These are phyloP conservation scores for Serendipita vermifera DNA, from an alignment of 768 basidiomycete genomes.

Conservation along the genomic window DNA sequence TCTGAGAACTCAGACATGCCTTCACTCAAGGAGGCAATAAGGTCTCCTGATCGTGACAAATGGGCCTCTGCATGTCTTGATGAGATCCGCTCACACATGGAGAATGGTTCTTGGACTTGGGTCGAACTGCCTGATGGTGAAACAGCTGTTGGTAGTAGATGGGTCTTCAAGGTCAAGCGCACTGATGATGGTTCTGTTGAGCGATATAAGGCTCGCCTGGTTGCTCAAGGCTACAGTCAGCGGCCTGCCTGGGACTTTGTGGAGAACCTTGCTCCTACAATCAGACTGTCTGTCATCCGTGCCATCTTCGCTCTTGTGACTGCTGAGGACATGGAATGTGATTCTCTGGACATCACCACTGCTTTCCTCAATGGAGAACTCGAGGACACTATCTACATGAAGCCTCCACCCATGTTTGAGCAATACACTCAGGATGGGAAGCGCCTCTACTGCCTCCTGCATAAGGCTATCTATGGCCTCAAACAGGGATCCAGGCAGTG, in stretches of 20 bases:
- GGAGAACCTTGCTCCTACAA: conserved; percentile 25
- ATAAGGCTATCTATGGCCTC: conserved; percentile 20
- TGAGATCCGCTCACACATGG: conserved; percentile 14
- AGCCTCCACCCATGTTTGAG: conserved; percentile 15
- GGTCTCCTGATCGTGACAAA: no score
- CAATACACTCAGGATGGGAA: neutral
- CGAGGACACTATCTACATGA: conserved; percentile 21
- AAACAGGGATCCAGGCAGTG: conserved; percentile 19
- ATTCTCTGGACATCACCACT: conserved; percentile 12
- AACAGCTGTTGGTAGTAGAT: conserved; percentile 18
- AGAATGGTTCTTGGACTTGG: conserved; percentile 13
- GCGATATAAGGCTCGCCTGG: conserved; percentile 26
- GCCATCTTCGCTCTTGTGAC: conserved; percentile 20
- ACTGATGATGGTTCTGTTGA: conserved; percentile 17
- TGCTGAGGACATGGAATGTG: conserved; percentile 13
- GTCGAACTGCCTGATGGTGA: conserved; percentile 14
- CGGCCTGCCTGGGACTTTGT: conserved; percentile 26
- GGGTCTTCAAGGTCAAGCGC: conserved; percentile 21
- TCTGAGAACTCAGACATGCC: no score
- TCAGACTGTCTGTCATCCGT: conserved; percentile 18
- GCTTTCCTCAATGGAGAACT: conserved; percentile 20
- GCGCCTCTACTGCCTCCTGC: neutral
- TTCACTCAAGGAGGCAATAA: no score
- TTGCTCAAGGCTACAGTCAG: conserved; percentile 31
- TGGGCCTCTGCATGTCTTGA: no score